A percentile compares a stretch with the other conserved stretches of the same genome.
Evolutionary conservation across 2,329 filamentous ascomycete genomes (phyloP).

Genomic region (Aspergillus niger): DNA sequence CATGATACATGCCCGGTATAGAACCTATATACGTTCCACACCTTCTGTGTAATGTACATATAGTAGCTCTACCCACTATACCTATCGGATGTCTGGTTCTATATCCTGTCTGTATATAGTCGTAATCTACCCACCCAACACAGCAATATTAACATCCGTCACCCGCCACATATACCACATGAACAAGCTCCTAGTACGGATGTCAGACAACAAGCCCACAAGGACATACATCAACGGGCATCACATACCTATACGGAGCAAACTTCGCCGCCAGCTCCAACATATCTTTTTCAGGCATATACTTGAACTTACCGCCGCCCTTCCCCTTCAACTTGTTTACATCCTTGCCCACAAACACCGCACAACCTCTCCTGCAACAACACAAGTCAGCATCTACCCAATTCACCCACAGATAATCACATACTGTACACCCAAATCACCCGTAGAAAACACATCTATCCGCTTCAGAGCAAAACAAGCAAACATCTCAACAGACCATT

Average conservation of each 20-base stretch:
- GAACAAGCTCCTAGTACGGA: constrained; percentile 69
- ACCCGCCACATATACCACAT: constrained; percentile 99
- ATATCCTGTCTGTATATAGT: background rate
- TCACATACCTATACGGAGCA: constrained; percentile 70
- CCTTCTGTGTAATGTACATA: background rate
- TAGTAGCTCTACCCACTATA: background rate
- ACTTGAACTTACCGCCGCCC: constrained; percentile 91
- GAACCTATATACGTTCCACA: background rate
- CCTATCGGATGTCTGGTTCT: background rate
- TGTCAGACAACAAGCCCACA: constrained; percentile 19
- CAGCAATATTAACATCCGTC: constrained; percentile 71
- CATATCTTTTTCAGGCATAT: constrained; percentile 96
- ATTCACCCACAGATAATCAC: constrained; percentile 28
- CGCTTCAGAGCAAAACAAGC: constrained; percentile 92
- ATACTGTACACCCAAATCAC: constrained; percentile 87
- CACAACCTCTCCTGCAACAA: constrained; percentile 71
- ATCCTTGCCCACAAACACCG: constrained; percentile 79
- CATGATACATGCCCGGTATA: background rate
- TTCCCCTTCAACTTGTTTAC: constrained; percentile 79
- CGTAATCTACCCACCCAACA: constrained; percentile 36
- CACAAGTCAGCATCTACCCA: constrained; percentile 16
- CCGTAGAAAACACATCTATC: constrained; percentile 89
- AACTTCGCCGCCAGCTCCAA: constrained; percentile 76
- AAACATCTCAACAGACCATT: constrained; percentile 98
- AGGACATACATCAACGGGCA: background rate